These are phyloP conservation scores for Dictyostelium firmibasis DNA, from an alignment of 78 protist genomes.

Conservation along the genomic window DNA sequence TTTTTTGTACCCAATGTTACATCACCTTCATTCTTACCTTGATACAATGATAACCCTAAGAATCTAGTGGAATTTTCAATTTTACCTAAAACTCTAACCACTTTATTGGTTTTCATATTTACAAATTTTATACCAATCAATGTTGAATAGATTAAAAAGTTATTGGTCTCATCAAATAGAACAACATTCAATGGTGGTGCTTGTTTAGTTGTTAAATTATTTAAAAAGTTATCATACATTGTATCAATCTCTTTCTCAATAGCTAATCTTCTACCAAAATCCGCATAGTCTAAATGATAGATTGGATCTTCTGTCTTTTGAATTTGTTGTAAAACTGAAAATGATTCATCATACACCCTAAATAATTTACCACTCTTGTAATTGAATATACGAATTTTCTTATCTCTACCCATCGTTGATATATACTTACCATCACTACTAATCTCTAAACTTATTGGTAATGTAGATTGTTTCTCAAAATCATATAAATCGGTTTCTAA, in stretches of 20 bases:
- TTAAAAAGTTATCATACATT: background rate
- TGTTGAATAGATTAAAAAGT: slow-evolving; percentile 91
- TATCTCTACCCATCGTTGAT: slow-evolving; percentile 79
- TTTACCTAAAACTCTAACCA: slow-evolving; percentile 90
- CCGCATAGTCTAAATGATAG: slow-evolving; percentile 85
- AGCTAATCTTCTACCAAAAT: slow-evolving; percentile 94
- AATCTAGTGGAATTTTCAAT: slow-evolving; percentile 92
- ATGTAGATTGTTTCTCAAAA: slow-evolving; percentile 73
- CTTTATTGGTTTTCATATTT: slow-evolving; percentile 78
- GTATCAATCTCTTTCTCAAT: slow-evolving; percentile 85
- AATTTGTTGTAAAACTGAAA: background rate
- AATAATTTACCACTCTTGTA: slow-evolving; percentile 82
- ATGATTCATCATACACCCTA: slow-evolving; percentile 88
- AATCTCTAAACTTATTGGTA: slow-evolving; percentile 72
- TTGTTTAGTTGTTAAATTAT: background rate
- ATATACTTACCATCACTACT: slow-evolving; percentile 81
- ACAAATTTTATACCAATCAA: slow-evolving; percentile 93
- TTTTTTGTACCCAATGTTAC: slow-evolving; percentile 36
- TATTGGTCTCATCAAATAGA: slow-evolving; percentile 92
- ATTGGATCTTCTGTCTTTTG: slow-evolving; percentile 64
- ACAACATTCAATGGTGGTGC: slow-evolving; percentile 74
- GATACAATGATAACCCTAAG: slow-evolving; percentile 87
- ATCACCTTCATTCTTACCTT: slow-evolving; percentile 83
- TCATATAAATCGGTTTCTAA: slow-evolving; percentile 95
- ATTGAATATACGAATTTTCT: slow-evolving; percentile 83